Conservation (phyloP, 148 eudicot genomes). For the Diospyros kaki region DNA sequence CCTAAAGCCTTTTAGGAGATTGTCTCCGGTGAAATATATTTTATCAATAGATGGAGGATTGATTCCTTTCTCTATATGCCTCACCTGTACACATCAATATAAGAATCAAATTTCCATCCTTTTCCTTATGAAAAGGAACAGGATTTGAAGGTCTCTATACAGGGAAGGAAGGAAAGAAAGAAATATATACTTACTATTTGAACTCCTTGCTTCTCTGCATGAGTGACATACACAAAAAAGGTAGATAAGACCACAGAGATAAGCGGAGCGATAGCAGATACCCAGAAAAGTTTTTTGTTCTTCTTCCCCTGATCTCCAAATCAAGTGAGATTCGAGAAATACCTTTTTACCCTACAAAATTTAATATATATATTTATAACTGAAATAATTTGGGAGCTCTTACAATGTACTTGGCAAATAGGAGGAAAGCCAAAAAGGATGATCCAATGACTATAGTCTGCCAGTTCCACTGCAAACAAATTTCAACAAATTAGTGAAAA, state of each 20-base stretch:
- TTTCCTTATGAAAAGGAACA: too few species aligned
- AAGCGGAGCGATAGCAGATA: constrained; percentile 56
- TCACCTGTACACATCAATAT: constrained; percentile 27
- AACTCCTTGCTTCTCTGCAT: constrained; percentile 58
- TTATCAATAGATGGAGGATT: constrained; percentile 52
- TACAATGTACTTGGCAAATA: constrained; percentile 39
- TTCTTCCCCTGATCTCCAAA: constrained; percentile 49
- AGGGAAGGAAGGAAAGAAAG: too few species aligned
- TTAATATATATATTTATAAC: not conserved
- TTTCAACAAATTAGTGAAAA: not conserved
- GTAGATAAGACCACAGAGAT: constrained; percentile 49
- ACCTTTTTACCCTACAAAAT: not conserved
- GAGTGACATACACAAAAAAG: constrained; percentile 53
- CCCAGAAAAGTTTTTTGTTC: constrained; percentile 55
- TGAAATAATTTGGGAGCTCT: constrained; percentile 17
- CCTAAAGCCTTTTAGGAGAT: constrained; percentile 32
- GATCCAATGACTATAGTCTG: constrained; percentile 35
- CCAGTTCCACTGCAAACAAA: constrained; percentile 44
- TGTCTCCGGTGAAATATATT: constrained; percentile 36
- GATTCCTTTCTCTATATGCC: constrained; percentile 56
- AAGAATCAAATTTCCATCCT: not conserved
- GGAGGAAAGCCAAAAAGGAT: constrained; percentile 32
- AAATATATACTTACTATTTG: constrained; percentile 30
- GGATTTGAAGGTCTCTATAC: too few species aligned
- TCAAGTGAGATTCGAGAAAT: not conserved